phyloP scores from a whole-genome alignment of 345 rosid species.

The Cardamine chenopodiifolia region DNA sequence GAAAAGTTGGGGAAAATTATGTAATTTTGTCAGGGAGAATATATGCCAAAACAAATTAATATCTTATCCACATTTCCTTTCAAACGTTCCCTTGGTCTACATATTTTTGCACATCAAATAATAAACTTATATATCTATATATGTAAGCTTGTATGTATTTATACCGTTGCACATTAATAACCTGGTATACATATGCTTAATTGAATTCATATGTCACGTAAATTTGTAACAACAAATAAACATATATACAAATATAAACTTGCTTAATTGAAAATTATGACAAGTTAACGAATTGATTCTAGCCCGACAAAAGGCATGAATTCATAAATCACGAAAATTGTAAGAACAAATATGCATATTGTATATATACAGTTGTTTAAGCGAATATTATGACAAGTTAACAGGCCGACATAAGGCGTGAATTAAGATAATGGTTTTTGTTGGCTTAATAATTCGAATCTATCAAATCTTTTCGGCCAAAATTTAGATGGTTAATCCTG shows the following conservation, averaged over 20 bases:
- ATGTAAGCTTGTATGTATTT: background rate
- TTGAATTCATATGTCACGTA: too few relatives aligned
- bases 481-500: constrained; percentile 13
- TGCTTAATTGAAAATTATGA: constrained; percentile 23
- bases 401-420: constrained; percentile 31
- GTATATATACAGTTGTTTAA: background rate
- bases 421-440: constrained; percentile 26
- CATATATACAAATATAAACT: background rate
- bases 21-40: constrained; percentile 30
- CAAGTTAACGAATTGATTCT: constrained; percentile 33
- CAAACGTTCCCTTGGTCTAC: constrained; percentile 35
- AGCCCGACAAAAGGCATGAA: constrained; percentile 28
- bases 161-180: background rate
- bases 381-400: constrained; percentile 28
- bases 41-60: constrained; percentile 42
- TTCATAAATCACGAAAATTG: background rate
- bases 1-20: constrained; percentile 29
- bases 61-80: constrained; percentile 32
- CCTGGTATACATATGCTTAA: background rate
- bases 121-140: background rate
- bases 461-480: constrained; percentile 1
- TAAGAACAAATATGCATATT: background rate
- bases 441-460: constrained; percentile 22
- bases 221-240: too few relatives aligned
- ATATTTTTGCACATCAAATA: constrained; percentile 1